Evolutionary conservation across 2,329 filamentous ascomycete species (phyloP).

Genomic region (Sporothrix dimorphospora): DNA sequence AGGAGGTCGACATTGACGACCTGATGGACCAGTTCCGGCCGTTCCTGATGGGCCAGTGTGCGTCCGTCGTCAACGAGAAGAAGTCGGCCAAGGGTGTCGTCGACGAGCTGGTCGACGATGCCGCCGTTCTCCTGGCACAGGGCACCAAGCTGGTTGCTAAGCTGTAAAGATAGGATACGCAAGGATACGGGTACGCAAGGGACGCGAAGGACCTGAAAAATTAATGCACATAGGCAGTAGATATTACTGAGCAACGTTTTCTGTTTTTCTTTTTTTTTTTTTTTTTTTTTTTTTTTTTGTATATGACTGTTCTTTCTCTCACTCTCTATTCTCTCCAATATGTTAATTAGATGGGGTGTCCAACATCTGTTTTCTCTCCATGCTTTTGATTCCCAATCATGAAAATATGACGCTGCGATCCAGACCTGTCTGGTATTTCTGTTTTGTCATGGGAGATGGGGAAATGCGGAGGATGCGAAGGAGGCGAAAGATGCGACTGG

Average conservation of each 20-base stretch:
- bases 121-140: conserved; percentile 69
- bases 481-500: conserved; percentile 14
- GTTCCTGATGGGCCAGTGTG: conserved; percentile 95
- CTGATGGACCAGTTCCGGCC: conserved; percentile 89
- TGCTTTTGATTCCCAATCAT: not conserved
- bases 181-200: not conserved
- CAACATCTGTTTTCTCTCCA: not conserved
- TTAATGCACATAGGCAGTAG: conserved; percentile 12
- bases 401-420: not conserved
- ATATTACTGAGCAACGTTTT: conserved; percentile 9
- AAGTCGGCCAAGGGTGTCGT: conserved; percentile 90
- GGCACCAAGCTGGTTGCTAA: conserved; percentile 70
- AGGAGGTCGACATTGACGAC: conserved; percentile 73
- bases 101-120: conserved; percentile 89
- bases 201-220: conserved; percentile 13
- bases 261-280: not conserved
- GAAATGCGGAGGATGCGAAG: conserved; percentile 10
- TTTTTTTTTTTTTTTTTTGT: conserved; percentile 6
- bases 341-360: not conserved
- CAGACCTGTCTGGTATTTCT: not conserved
- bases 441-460: not conserved
- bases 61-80: conserved; percentile 90
- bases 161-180: conserved; percentile 53
- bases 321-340: not conserved
- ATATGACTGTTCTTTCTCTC: not conserved